Evolutionary conservation across 2,329 filamentous ascomycete species (phyloP), one percentile per base, ranked within the genome.

Genomic region (Pestalotiopsis sp.): DNA sequence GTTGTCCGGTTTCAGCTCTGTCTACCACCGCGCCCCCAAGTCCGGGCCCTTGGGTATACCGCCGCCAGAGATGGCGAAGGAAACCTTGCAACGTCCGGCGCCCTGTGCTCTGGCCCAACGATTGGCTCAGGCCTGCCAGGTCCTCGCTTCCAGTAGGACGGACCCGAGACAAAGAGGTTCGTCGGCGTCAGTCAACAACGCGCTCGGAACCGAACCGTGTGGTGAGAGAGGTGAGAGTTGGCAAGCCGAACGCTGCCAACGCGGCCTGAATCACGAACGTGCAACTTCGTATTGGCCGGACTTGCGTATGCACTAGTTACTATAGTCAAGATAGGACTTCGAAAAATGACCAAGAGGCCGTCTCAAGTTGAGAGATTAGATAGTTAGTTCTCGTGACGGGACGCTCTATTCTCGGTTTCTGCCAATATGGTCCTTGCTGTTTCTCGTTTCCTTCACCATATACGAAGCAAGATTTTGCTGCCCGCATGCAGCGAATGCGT

Each of bases 1-100:
- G 23, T 65, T 38, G 62, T 65, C 23, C 41, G 62, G 62, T 65
- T 65, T 65, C 62, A 65, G 41, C 45, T 52, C 45, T 52, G 20
- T 11, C 31, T 36, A 9, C 7, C 31, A 36, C 31, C 17, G 17
- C 61, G 39, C 17, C 20, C 62, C 62, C 61, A 36, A 38, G 62
- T 65, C 62, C 62, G 62, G 62, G 25, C 62, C 45, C 23, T 20
- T 52, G 14, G 45, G 45, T 6, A 7, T 52, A 52, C 45, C 45
- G 45, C 45, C 45, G 45, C 45, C 45, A 52, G 45, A 52, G 17
- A 20, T n/a, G 38, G 12, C 31, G 12, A 11, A 49, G 20, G n/a
- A 38, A 56, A 65, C 62, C 41, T 31, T 31, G 39, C 41, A 23
- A 65, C 41, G 62, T 65, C 62, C 62, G 62, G 62, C 39, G 62